These are phyloP conservation scores for Dothistroma pini DNA, from an alignment of 2,329 filamentous ascomycete genomes.

Conservation along the genomic window DNA sequence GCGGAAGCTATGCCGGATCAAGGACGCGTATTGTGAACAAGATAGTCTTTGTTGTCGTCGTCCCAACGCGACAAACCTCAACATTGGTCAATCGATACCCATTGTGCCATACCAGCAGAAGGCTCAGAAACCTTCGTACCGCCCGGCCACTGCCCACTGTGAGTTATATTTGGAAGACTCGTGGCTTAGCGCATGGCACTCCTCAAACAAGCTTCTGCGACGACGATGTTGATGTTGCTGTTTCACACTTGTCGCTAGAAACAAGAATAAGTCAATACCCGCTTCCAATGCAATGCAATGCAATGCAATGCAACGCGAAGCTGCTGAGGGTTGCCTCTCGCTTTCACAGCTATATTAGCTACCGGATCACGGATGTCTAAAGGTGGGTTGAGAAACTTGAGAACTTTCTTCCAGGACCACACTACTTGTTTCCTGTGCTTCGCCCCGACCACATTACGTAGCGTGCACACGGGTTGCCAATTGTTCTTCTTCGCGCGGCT, in stretches of 20 bases:
- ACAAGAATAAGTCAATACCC: not conserved
- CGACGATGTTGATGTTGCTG: not conserved
- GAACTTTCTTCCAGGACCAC: not conserved
- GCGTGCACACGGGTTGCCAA: not conserved
- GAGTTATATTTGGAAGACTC: not conserved
- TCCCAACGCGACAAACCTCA: not conserved
- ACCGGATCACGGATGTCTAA: not conserved
- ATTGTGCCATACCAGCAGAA: not conserved
- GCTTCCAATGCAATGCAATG: not conserved
- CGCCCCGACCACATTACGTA: not conserved
- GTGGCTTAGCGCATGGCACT: not conserved
- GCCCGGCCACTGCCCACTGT: not conserved
- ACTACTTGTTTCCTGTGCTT: not conserved
- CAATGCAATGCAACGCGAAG: not conserved
- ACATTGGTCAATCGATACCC: not conserved
- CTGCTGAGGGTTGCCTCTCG: not conserved
- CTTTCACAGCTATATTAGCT: not conserved
- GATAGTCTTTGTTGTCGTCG: no score
- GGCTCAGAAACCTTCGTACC: not conserved
- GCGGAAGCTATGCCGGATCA: no score
- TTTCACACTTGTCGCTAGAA: not conserved
- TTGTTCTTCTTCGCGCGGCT: not conserved
- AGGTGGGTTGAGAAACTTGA: not conserved
- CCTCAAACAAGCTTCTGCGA: not conserved
- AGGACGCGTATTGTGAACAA: no score